A percentile compares a stretch with the other conserved stretches of the same genome.
phyloP scores from a whole-genome alignment of 495 filamentous ascomycete species.

The Podospora didyma region DNA sequence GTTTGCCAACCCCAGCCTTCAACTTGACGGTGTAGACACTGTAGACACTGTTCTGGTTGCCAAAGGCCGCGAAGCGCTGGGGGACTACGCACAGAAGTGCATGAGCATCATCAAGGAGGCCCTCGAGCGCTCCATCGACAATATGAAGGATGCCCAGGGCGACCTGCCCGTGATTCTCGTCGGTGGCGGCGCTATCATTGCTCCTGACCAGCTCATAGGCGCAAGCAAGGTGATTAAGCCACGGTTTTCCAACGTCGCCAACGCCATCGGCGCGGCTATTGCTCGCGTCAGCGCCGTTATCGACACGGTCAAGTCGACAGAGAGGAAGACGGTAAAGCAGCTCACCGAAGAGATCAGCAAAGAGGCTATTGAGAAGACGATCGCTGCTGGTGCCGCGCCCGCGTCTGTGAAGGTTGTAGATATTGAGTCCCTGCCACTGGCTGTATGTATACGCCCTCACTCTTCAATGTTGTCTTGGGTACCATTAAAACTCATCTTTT shows the following conservation, averaged over 20 bases:
- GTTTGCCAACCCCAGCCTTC: conserved; percentile 23
- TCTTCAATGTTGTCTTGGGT: not conserved
- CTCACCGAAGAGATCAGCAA: conserved; percentile 26
- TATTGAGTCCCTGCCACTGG: conserved; percentile 18
- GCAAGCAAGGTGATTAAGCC: conserved; percentile 34
- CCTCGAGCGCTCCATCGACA: conserved; percentile 45
- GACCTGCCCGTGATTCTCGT: conserved; percentile 44
- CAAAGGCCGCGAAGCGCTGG: conserved; percentile 14
- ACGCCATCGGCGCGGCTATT: conserved; percentile 56
- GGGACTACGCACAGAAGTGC: conserved; percentile 7
- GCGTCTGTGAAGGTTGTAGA: conserved; percentile 22
- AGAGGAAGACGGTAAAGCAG: conserved; percentile 21
- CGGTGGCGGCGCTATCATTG: conserved; percentile 37
- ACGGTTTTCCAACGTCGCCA: conserved; percentile 42
- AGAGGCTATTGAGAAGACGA: conserved; percentile 26
- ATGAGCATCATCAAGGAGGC: conserved; percentile 22
- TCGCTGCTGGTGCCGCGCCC: conserved; percentile 41
- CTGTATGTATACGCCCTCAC: conserved; percentile 9
- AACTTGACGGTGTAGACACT: conserved; percentile 22
- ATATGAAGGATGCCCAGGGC: conserved; percentile 45
- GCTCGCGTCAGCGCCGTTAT: conserved; percentile 47
- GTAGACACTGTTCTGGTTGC: conserved; percentile 7
- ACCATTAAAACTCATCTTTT: not conserved
- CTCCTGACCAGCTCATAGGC: conserved; percentile 26
- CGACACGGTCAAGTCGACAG: conserved; percentile 34